phyloP scores from a whole-genome alignment of 73 alveolate genomes.

The Paramecium caudatum region DNA sequence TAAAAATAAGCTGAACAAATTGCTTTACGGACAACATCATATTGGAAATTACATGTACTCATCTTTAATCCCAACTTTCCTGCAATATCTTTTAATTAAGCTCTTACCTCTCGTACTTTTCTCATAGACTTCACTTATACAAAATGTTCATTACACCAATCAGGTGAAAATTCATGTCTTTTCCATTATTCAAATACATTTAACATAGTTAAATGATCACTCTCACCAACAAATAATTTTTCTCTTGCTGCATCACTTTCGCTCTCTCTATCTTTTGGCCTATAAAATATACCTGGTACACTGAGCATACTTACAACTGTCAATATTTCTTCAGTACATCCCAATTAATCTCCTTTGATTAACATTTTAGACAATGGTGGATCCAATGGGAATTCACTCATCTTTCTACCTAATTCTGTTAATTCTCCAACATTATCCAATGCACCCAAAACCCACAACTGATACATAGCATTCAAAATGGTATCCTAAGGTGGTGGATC shows the following conservation, averaged over 20 bases:
- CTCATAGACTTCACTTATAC: slow-evolving; percentile 98
- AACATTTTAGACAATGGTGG: slow-evolving; percentile 99
- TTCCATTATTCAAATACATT: slow-evolving; percentile 99
- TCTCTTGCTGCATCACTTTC: slow-evolving; percentile 99
- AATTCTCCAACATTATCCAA: slow-evolving; percentile 97
- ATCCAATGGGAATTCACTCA: slow-evolving; percentile 99
- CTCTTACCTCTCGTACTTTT: slow-evolving; percentile 93
- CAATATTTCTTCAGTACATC: slow-evolving; percentile 94
- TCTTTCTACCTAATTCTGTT: slow-evolving; percentile 98
- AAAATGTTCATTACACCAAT: slow-evolving; percentile 98
- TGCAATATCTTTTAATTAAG: slow-evolving; percentile 94
- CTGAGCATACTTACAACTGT: slow-evolving; percentile 99
- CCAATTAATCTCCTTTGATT: slow-evolving; percentile 92
- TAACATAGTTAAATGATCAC: slow-evolving; percentile 99
- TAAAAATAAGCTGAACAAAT: slow-evolving; percentile 99
- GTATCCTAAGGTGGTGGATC: slow-evolving; percentile 99
- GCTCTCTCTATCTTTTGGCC: slow-evolving; percentile 99
- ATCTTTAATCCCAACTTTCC: slow-evolving; percentile 88
- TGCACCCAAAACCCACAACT: slow-evolving; percentile 99
- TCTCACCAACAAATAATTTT: slow-evolving; percentile 99
- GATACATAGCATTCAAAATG: slow-evolving; percentile 99
- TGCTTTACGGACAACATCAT: slow-evolving; percentile 99
- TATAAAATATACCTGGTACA: slow-evolving; percentile 98
- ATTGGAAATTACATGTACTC: slow-evolving; percentile 94
- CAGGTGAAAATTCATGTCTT: slow-evolving; percentile 89